Base-by-base conservation (phyloP, 192 early-diverging fungal species). In the Rhizoclosmatium globosum region DNA sequence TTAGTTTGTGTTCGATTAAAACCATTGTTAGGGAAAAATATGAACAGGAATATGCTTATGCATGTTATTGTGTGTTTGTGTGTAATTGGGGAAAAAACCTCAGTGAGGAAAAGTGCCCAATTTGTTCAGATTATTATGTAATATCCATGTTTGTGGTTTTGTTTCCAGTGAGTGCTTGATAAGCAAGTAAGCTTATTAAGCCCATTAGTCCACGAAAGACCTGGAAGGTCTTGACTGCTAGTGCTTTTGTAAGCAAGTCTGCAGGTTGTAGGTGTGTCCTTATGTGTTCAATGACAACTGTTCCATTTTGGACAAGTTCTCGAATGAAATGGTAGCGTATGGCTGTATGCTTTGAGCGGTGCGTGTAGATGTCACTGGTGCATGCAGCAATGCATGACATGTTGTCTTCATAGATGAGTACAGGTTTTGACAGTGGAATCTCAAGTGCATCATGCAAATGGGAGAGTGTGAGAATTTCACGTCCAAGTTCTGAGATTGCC, bases 341-440 rank as follows among this genome's bases (percentile, higher is more conserved):
- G 43, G 58, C 45, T 21, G 64, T 75, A 39, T 64, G 73, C 45
- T 75, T 75, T 9, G 73, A 75, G 11, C 61, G 6, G 61, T 75
- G 58, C 11, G 61, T 45, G 45, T 44, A 75, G 39, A 75, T 44
- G 61, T 75, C 45, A 3, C 41, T 61, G 3, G 11, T 75, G 73
- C 60, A 75, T 71, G 50, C 48, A 31, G 13, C 7, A 3, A 71
- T 71, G 0, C 4, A 57, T 0, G 70, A 71, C 56, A 39, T 71
- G 70, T 71, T 71, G 70, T 71, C 70, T 11, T 69, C 67, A 2
- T 21, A 69, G 42, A 69, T 13, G 1, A 45, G 7, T 59, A 76
- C 47, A 21, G 74, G 59, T 19, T 56, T 56, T 7, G 53, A 11
- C 9, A 56, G 7, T 56, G 7, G 9, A 19, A 42, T 9, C 15